phyloP scores from a whole-genome alignment of 2,329 filamentous ascomycete genomes.

The Aspergillus aculeatus region DNA sequence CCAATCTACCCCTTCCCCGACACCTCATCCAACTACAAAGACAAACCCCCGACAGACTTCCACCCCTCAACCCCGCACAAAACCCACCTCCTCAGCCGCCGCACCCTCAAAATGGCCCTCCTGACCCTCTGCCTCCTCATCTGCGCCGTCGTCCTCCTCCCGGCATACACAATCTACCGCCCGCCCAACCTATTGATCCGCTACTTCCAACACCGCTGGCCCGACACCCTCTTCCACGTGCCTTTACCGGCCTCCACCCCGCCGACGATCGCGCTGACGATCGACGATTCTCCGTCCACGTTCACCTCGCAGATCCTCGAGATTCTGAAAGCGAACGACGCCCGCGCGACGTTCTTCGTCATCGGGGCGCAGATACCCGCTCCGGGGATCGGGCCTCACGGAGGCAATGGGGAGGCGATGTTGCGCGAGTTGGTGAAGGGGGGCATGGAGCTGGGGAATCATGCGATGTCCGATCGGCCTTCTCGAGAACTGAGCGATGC shows the following conservation, averaged over 20 bases:
- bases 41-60: neutral
- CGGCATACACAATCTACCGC: conserved; percentile 74
- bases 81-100: conserved; percentile 15
- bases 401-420: conserved; percentile 38
- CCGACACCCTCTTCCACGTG: conserved; percentile 76
- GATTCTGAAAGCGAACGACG: conserved; percentile 64
- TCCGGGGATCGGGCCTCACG: conserved; percentile 24
- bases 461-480: conserved; percentile 85
- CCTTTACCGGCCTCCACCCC: conserved; percentile 42
- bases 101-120: conserved; percentile 35
- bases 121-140: conserved; percentile 33
- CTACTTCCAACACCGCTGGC: conserved; percentile 69
- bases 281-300: conserved; percentile 79
- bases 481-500: conserved; percentile 60
- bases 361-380: conserved; percentile 74
- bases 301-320: conserved; percentile 70
- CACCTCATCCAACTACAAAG: conserved; percentile 24
- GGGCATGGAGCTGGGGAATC: conserved; percentile 77
- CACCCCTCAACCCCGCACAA: conserved; percentile 11
- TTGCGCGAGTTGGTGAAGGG: conserved; percentile 59
- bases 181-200: conserved; percentile 70
- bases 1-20: conserved; percentile 30
- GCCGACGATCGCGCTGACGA: conserved; percentile 73
- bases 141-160: conserved; percentile 27
- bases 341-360: conserved; percentile 81